Conservation (phyloP, 108 stramenopile species). For the Discostella pseudostelligera region DNA sequence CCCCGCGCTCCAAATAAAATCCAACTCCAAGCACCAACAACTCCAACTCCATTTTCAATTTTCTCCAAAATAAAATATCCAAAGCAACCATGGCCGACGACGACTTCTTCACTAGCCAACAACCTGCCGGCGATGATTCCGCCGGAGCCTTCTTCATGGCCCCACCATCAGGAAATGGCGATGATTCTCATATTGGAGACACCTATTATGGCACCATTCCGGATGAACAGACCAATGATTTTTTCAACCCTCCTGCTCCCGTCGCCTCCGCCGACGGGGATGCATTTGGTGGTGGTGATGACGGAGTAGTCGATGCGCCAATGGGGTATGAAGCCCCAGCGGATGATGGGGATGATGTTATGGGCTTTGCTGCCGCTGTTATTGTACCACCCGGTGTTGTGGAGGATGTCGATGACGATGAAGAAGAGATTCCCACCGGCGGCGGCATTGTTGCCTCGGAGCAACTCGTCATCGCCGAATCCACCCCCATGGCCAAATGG, state of each 20-base stretch:
- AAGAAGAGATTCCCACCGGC: conserved; percentile 23
- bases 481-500: conserved; percentile 77
- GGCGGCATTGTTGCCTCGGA: neutral
- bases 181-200: conserved; percentile 34
- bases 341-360: conserved; percentile 3
- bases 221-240: conserved; percentile 40
- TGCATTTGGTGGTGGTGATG: neutral
- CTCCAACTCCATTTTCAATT: too few relatives aligned
- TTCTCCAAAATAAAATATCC: too few relatives aligned
- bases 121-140: too few relatives aligned
- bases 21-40: too few relatives aligned
- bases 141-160: too few relatives aligned
- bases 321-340: conserved; percentile 4
- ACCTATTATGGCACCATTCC: conserved; percentile 22
- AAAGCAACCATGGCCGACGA: too few relatives aligned
- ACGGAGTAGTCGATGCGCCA: conserved; percentile 17
- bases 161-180: neutral
- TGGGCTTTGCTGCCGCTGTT: conserved; percentile 7
- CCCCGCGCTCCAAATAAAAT: too few relatives aligned
- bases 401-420: conserved; percentile 36
- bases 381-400: conserved; percentile 20
- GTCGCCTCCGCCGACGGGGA: neutral
- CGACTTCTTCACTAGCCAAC: too few relatives aligned
- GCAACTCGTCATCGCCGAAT: conserved; percentile 24
- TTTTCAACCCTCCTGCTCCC: conserved; percentile 40